These are phyloP conservation scores for Candida pseudoviswanathii DNA, from an alignment of 1,139 yeast genomes.

Conservation along the genomic window DNA sequence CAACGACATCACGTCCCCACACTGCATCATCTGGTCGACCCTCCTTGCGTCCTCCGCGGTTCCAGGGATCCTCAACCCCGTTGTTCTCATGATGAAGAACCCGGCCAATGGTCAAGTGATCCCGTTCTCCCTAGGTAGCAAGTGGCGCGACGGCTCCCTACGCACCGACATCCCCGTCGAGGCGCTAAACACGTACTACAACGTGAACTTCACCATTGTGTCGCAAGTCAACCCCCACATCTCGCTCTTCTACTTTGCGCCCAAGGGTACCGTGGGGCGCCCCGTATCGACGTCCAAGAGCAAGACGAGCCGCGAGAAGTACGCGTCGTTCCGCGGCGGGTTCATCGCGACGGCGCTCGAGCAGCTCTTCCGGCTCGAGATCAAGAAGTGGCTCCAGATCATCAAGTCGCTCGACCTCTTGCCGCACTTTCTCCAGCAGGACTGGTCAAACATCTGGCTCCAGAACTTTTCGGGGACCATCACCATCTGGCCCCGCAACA, in stretches of 20 bases:
- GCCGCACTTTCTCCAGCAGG: slow-evolving; percentile 72
- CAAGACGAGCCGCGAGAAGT: slow-evolving; percentile 39
- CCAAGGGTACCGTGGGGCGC: slow-evolving; percentile 78
- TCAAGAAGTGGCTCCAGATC: slow-evolving; percentile 73
- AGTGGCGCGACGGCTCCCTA: slow-evolving; percentile 76
- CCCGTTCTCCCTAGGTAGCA: slow-evolving; percentile 74
- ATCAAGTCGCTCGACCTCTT: slow-evolving; percentile 65
- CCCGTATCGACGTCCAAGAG: slow-evolving; percentile 65
- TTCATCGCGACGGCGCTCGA: slow-evolving; percentile 74
- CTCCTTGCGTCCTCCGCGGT: slow-evolving; percentile 80
- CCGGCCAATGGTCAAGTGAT: slow-evolving; percentile 44
- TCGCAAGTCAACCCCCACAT: slow-evolving; percentile 87
- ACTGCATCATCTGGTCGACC: slow-evolving; percentile 82
- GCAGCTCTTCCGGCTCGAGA: slow-evolving; percentile 69
- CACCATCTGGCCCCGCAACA: slow-evolving; percentile 74
- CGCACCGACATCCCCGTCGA: slow-evolving; percentile 74
- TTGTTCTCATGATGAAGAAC: slow-evolving; percentile 73
- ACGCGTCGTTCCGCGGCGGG: slow-evolving; percentile 67
- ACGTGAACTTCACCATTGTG: slow-evolving; percentile 74
- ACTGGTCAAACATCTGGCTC: slow-evolving; percentile 78
- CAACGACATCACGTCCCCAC: slow-evolving; percentile 76
- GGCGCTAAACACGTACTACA: slow-evolving; percentile 72
- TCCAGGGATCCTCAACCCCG: slow-evolving; percentile 83
- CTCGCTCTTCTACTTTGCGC: slow-evolving; percentile 73
- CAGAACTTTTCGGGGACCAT: slow-evolving; percentile 77